Base-by-base conservation (phyloP, 768 basidiomycete genomes). In the Termitomyces sp. region DNA sequence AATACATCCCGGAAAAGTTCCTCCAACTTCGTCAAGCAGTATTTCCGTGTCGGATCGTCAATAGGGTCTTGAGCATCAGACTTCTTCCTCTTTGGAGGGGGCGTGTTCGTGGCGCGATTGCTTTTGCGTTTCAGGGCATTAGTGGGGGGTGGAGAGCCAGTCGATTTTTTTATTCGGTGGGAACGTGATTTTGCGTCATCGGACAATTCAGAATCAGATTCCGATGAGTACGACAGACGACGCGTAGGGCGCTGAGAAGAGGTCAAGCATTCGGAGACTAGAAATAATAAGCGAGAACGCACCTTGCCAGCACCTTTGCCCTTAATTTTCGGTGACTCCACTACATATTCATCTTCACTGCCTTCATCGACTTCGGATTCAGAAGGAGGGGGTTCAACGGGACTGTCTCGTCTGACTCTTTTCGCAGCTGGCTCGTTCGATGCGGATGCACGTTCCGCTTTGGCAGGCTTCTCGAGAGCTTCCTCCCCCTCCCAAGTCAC, bases 1-100 rank as follows among this genome's bases (percentile, higher is more conserved):
- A 89, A 93, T 21, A 93, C 82, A 28, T 84, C 79, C 58, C 74
- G 74, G 68, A 92, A 82, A 59, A 91, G 72, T 47, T 88, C 86
- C 63, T 84, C 80, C 62, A 92, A 71, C 70, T 91, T 91, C 14
- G 80, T 79, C 48, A 89, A 74, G 68, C 91, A 94, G 62, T 91
- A 93, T 66, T 85, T 91, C 59, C 91, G 79, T 0, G 82, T 78
- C 9, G 88, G 83, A 63, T 94, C 91, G n/a, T 86, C 86, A 6
- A 73, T 68, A 0, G 76, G 70, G n/a, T 65, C 63, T 21, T 70
- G 28, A 12, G 73, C 71, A 39, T 68, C 68, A 30, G 75, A 71
- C 30, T 76, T 76, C 61, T 75, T 80, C 64, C 79, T 75, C 66
- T 84, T 85, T 14, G 78, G 66, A 17, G 77, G 63, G 7, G 75